These are phyloP conservation scores for Corymbia citriodora DNA, from an alignment of 441 rosid species.

Conservation along the genomic window DNA sequence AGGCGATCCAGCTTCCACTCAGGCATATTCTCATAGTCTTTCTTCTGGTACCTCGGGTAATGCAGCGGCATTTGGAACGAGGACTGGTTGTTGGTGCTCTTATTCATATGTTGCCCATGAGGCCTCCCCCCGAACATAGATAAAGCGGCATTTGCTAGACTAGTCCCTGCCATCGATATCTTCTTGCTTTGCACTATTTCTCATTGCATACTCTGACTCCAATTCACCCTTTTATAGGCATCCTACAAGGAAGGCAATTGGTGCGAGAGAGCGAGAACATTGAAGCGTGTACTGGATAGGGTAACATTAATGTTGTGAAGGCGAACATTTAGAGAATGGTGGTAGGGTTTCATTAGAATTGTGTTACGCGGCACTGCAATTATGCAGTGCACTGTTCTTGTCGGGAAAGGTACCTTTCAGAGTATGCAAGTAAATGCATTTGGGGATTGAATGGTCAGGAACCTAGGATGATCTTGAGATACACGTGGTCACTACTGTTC, in stretches of 20 bases:
- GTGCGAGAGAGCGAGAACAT: background rate
- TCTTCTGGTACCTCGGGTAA: constrained; percentile 37
- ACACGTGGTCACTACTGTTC: background rate
- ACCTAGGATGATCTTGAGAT: background rate
- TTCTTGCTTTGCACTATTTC: background rate
- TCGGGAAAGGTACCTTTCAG: background rate
- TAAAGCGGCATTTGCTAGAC: constrained; percentile 4
- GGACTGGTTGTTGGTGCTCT: background rate
- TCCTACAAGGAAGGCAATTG: background rate
- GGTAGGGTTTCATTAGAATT: background rate
- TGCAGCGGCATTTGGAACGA: constrained; percentile 56
- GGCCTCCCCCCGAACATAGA: constrained; percentile 6
- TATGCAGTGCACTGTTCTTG: background rate
- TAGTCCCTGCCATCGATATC: constrained; percentile 16
- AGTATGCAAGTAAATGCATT: background rate
- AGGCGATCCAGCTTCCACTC: constrained; percentile 56
- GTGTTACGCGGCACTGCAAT: background rate
- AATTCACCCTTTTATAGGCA: constrained; percentile 19
- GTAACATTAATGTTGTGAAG: constrained; percentile 16
- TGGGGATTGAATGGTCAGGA: background rate
- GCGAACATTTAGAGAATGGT: background rate
- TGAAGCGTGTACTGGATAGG: constrained; percentile 6
- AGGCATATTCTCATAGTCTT: constrained; percentile 49
- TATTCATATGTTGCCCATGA: constrained; percentile 10
- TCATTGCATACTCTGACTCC: background rate